Evolutionary conservation across 306 rosid genomes (phyloP).

Genomic region (Glycyrrhiza uralensis): DNA sequence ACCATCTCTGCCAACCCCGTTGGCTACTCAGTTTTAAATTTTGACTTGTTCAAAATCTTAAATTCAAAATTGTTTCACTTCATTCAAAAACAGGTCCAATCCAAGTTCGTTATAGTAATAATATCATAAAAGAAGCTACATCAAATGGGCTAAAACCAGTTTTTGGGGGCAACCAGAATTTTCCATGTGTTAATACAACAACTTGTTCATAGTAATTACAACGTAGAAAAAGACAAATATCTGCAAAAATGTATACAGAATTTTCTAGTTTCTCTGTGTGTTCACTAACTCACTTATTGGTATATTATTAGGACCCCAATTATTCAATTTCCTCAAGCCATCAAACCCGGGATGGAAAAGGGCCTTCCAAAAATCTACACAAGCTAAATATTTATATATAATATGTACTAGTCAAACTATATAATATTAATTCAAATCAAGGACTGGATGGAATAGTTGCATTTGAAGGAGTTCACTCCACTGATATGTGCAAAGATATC

Average conservation of each 20-base stretch:
- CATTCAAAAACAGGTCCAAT: too few relatives aligned
- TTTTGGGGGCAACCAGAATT: neutral
- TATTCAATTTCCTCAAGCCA: conserved; percentile 45
- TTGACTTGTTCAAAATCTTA: too few relatives aligned
- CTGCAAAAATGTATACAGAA: conserved; percentile 51
- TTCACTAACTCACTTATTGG: conserved; percentile 49
- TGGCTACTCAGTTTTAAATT: too few relatives aligned
- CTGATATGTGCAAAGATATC: conserved; percentile 94
- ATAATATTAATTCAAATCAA: conserved; percentile 58
- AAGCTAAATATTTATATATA: conserved; percentile 21
- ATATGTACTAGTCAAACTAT: conserved; percentile 9
- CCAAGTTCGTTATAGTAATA: too few relatives aligned
- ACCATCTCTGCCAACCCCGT: too few relatives aligned
- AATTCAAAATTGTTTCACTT: too few relatives aligned
- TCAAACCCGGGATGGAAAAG: conserved; percentile 45
- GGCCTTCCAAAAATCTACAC: conserved; percentile 56
- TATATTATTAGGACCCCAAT: conserved; percentile 50
- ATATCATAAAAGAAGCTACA: too few relatives aligned
- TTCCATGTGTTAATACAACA: conserved; percentile 8
- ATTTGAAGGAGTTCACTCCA: conserved; percentile 97
- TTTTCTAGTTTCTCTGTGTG: conserved; percentile 31
- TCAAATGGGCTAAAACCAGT: neutral
- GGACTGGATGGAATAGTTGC: conserved; percentile 85
- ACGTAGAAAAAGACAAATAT: conserved; percentile 16
- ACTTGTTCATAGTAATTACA: conserved; percentile 19